Conservation (phyloP, 768 basidiomycete genomes). For the Rhodosporidiobolus sp. region DNA sequence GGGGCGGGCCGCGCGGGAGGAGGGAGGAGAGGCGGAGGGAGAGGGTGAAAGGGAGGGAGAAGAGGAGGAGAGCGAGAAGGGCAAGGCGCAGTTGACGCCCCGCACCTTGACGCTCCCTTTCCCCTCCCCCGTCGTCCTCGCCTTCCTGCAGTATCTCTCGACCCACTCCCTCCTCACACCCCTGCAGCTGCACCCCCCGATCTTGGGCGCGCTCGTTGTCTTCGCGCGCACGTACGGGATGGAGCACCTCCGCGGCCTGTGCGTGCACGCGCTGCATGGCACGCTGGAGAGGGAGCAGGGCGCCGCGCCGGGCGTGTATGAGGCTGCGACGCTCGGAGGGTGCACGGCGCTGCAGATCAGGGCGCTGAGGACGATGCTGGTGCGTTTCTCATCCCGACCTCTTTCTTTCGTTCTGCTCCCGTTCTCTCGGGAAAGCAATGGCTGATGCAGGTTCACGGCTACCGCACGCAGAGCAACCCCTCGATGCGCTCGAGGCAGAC, state of each 20-base stretch:
- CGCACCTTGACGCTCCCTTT: conserved; percentile 78
- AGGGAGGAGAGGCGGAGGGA: neutral
- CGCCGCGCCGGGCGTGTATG: conserved; percentile 78
- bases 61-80: conserved; percentile 32
- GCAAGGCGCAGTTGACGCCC: conserved; percentile 28
- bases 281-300: conserved; percentile 53
- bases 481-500: conserved; percentile 60
- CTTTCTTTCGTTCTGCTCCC: conserved; percentile 12
- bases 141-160: conserved; percentile 91
- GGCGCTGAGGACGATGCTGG: conserved; percentile 53
- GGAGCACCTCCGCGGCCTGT: conserved; percentile 67
- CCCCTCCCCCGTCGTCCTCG: conserved; percentile 81
- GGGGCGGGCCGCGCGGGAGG: conserved; percentile 3
- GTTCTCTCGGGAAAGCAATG: neutral
- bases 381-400: conserved; percentile 30
- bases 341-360: conserved; percentile 83
- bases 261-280: conserved; percentile 90
- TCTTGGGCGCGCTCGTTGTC: conserved; percentile 79
- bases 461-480: conserved; percentile 58
- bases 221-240: conserved; percentile 79
- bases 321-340: conserved; percentile 86
- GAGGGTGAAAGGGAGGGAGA: conserved; percentile 8
- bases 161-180: conserved; percentile 79
- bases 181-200: conserved; percentile 83
- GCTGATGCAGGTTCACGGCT: too few relatives aligned